Conservation (phyloP, 108 stramenopile species). For the Chaetoceros tenuissimus region DNA sequence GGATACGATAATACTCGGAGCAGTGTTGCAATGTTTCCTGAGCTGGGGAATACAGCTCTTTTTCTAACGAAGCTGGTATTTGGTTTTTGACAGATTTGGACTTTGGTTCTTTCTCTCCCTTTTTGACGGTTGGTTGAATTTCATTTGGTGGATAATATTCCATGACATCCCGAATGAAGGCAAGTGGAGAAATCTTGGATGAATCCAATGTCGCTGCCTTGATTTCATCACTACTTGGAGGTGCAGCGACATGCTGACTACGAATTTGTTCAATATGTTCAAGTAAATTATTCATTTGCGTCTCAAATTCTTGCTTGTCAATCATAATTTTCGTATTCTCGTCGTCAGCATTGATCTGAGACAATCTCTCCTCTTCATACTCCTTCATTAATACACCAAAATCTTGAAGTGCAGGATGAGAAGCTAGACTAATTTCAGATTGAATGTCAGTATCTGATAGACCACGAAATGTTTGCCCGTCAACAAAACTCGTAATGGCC, state of each 20-base stretch:
- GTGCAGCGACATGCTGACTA: neutral
- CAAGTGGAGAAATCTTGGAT: no score
- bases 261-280: neutral
- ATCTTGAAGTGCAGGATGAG: neutral
- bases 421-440: no score
- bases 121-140: neutral
- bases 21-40: neutral
- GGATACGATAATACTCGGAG: neutral
- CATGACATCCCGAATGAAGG: neutral
- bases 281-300: neutral
- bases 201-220: no score
- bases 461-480: constrained; percentile 9
- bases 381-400: neutral
- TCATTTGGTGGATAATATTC: neutral
- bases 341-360: no score
- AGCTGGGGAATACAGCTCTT: neutral
- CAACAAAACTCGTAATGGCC: constrained; percentile 40
- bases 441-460: neutral
- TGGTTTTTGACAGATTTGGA: no score
- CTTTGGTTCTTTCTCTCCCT: neutral
- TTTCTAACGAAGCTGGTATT: neutral
- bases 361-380: neutral
- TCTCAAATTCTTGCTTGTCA: neutral
- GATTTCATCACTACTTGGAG: neutral
- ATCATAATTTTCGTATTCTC: neutral